A percentile compares a stretch with the other conserved stretches of the same genome.
phyloP scores from a whole-genome alignment of 306 rosid species.

The Vachellia collinsii region DNA sequence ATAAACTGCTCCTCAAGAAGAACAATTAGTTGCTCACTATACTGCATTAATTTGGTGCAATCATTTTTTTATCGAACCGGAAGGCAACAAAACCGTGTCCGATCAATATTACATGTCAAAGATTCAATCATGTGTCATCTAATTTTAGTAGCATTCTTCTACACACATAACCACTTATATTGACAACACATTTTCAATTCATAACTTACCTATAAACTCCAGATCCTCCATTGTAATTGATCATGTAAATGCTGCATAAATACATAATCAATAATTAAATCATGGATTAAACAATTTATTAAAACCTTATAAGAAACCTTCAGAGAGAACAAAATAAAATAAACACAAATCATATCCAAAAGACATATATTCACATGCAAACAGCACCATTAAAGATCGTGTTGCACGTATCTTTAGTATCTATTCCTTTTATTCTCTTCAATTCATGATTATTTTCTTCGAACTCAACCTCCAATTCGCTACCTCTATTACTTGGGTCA shows the following conservation, averaged over 20 bases:
- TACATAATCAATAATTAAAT: constrained; percentile 29
- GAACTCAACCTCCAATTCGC: background rate
- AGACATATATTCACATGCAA: background rate
- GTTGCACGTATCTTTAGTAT: background rate
- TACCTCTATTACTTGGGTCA: background rate
- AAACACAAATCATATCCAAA: constrained; percentile 1
- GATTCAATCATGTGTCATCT: no score
- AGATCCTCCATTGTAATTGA: constrained; percentile 92
- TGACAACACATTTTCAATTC: no score
- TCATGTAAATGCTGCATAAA: constrained; percentile 81
- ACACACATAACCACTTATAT: no score
- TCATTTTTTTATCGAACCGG: no score
- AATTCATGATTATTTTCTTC: background rate
- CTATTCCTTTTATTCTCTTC: background rate
- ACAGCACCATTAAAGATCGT: background rate
- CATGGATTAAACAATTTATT: background rate
- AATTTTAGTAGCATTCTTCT: no score
- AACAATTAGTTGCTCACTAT: no score
- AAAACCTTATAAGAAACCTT: background rate
- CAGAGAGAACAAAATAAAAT: background rate
- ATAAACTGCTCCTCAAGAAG: no score
- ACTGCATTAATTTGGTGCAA: no score
- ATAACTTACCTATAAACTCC: constrained; percentile 88
- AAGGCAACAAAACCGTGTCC: no score
- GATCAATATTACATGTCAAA: no score